phyloP scores from a whole-genome alignment of 305 asterid genomes.

The Solanum chacoense region DNA sequence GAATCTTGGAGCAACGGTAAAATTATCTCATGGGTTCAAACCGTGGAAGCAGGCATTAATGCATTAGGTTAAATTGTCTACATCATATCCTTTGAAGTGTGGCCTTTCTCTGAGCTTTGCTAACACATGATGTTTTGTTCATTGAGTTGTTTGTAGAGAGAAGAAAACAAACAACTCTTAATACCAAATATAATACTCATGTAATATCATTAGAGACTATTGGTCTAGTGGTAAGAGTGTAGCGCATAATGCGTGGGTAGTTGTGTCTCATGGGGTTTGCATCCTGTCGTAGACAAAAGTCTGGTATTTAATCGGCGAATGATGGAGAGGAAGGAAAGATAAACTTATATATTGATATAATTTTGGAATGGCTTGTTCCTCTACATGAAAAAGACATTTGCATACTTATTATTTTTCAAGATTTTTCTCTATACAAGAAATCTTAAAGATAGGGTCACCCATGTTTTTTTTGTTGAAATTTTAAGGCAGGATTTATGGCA shows the following conservation, averaged over 20 bases:
- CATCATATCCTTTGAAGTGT: neutral
- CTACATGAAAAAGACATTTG: neutral
- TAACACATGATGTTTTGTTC: neutral
- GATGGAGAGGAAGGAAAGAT: neutral
- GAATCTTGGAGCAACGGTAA: neutral
- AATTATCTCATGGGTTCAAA: neutral
- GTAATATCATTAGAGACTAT: neutral
- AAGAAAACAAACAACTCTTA: neutral
- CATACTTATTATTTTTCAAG: neutral
- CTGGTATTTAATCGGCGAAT: neutral
- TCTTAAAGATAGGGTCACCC: neutral
- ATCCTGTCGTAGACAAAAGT: neutral
- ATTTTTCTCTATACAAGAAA: neutral
- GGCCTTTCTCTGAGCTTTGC: neutral
- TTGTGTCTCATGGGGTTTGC: neutral
- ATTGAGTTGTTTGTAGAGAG: neutral
- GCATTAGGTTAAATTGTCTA: neutral
- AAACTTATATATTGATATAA: neutral
- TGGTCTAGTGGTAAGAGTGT: neutral
- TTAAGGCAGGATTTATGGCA: neutral
- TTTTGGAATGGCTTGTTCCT: neutral
- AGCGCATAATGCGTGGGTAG: neutral
- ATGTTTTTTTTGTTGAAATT: neutral
- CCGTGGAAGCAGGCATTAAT: neutral
- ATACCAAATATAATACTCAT: neutral